Percentiles rank a stretch among this genome's conserved stretches.
Conservation (phyloP, 2,329 filamentous ascomycete genomes). For the Fusarium anguioides region DNA sequence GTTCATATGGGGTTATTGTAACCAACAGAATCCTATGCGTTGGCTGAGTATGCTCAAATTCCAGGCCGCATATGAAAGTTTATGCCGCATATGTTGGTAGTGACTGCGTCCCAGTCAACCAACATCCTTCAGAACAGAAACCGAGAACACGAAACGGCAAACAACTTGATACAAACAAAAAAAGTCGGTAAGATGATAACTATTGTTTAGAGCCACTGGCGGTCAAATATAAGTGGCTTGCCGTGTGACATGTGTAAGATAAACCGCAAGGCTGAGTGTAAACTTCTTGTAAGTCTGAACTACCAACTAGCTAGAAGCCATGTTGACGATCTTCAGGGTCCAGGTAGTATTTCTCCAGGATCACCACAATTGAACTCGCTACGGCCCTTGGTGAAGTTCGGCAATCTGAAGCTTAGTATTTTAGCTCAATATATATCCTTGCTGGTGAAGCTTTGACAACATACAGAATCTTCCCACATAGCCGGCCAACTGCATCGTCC, state of each 20-base stretch:
- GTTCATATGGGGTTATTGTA: background rate
- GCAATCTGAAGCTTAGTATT: background rate
- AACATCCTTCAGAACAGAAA: background rate
- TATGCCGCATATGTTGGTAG: background rate
- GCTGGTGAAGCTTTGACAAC: background rate
- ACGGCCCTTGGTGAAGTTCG: background rate
- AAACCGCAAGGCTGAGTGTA: conserved; percentile 14
- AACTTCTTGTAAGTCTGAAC: background rate
- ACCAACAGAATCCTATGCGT: background rate
- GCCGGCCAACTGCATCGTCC: conserved; percentile 18
- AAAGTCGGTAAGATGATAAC: conserved; percentile 3
- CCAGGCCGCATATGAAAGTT: background rate
- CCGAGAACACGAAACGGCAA: background rate
- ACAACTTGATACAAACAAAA: background rate
- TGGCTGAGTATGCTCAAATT: background rate
- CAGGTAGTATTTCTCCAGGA: background rate
- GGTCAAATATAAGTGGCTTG: background rate
- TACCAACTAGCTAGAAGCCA: no score
- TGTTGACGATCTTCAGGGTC: background rate
- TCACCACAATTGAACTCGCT: background rate
- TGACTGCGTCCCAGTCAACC: background rate
- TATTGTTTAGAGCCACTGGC: background rate
- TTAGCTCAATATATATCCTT: background rate
- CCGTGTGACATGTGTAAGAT: background rate
- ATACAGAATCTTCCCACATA: background rate